A percentile compares a stretch with the other conserved stretches of the same genome.
These are phyloP conservation scores for Symbiotaphrina buchneri DNA, from an alignment of 495 filamentous ascomycete species.

Conservation along the genomic window DNA sequence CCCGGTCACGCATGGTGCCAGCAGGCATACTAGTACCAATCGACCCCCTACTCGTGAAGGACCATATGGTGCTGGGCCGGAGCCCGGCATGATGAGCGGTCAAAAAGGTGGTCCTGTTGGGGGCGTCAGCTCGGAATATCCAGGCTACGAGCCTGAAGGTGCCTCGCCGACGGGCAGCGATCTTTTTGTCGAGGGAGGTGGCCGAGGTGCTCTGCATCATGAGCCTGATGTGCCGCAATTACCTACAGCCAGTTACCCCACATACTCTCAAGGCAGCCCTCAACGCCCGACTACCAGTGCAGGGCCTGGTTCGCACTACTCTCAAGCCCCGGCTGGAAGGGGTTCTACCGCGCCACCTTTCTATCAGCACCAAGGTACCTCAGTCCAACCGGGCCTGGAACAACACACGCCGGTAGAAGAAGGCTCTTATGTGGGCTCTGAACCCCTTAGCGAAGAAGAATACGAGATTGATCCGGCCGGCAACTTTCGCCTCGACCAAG, in stretches of 20 bases:
- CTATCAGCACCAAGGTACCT: conserved; percentile 12
- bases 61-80: no score
- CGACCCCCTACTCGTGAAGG: conserved; percentile 11
- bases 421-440: conserved; percentile 13
- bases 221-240: no score
- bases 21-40: conserved; percentile 31
- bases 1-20: conserved; percentile 66
- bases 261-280: no score
- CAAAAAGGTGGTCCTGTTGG: no score
- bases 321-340: conserved; percentile 1
- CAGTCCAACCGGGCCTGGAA: conserved; percentile 9
- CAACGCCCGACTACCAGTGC: no score
- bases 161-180: no score
- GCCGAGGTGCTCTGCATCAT: no score
- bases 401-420: conserved; percentile 8
- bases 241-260: no score
- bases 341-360: conserved; percentile 5
- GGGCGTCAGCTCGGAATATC: no score
- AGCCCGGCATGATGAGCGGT: no score
- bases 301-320: no score
- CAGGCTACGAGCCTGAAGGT: no score
- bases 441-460: conserved; percentile 28
- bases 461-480: conserved; percentile 28
- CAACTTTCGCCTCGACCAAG: conserved; percentile 19
- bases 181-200: neutral